Percentiles rank a stretch among this genome's conserved stretches.
phyloP scores from a whole-genome alignment of 2,329 filamentous ascomycete species.

The Sphaerulina musiva region DNA sequence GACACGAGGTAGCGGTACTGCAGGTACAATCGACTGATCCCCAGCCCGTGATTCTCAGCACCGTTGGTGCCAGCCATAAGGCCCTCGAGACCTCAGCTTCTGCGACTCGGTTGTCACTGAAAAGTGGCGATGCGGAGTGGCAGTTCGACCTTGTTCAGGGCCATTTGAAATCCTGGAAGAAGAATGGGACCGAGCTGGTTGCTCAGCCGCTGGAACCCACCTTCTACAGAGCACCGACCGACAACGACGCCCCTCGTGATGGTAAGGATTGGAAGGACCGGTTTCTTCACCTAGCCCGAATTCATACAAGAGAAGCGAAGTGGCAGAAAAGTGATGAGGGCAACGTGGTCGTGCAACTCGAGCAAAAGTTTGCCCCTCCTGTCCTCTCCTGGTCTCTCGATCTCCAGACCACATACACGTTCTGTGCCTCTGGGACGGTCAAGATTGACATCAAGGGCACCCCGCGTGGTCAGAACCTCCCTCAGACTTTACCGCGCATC shows the following conservation, averaged over 20 bases:
- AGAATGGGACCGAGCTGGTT: slow-evolving; percentile 21
- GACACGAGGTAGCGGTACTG: slow-evolving; percentile 35
- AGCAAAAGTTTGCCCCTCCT: slow-evolving; percentile 44
- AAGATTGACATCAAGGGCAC: slow-evolving; percentile 38
- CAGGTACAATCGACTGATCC: slow-evolving; percentile 27
- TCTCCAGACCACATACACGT: slow-evolving; percentile 46
- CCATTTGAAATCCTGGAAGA: slow-evolving; percentile 23
- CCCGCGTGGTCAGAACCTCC: slow-evolving; percentile 41
- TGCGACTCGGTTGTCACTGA: slow-evolving; percentile 9
- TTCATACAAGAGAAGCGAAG: slow-evolving; percentile 18
- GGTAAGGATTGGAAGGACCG: slow-evolving; percentile 51
- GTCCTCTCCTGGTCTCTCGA: slow-evolving; percentile 54
- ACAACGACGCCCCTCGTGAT: slow-evolving; percentile 55
- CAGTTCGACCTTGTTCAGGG: slow-evolving; percentile 20
- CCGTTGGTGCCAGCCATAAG: not conserved
- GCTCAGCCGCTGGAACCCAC: slow-evolving; percentile 18
- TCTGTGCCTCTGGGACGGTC: slow-evolving; percentile 43
- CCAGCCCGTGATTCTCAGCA: not conserved
- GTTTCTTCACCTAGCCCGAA: slow-evolving; percentile 19
- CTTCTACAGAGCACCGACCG: slow-evolving; percentile 60
- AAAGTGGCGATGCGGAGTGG: slow-evolving; percentile 15
- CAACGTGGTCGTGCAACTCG: slow-evolving; percentile 13
- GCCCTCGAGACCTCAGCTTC: slow-evolving; percentile 3
- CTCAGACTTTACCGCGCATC: slow-evolving; percentile 54
- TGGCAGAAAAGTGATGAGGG: slow-evolving; percentile 14